Percentiles rank a stretch among this genome's conserved stretches.
Evolutionary conservation across 495 filamentous ascomycete genomes (phyloP).

Genomic region (Hyaloscypha bicolor): DNA sequence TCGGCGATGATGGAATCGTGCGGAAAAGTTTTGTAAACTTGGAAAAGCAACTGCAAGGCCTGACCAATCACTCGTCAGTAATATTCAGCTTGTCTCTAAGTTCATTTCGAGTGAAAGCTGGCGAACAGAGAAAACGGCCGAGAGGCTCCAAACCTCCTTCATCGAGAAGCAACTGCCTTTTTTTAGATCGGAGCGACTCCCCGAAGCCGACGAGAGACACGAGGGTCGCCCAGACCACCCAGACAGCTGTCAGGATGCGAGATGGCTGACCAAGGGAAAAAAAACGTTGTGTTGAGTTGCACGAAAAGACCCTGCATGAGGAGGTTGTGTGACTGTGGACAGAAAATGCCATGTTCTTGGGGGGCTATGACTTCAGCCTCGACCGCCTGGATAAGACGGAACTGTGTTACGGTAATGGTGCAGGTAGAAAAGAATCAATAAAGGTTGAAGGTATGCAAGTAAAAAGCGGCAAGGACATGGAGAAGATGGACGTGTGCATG

Average conservation of each 20-base stretch:
- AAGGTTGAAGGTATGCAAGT: not conserved
- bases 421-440: not conserved
- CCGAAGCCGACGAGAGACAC: not conserved
- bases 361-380: not conserved
- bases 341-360: not conserved
- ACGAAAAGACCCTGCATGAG: not conserved
- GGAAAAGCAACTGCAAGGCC: not conserved
- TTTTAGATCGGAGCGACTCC: not conserved
- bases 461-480: not conserved
- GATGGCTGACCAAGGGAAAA: not conserved
- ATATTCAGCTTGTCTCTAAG: not conserved
- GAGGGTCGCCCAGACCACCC: not conserved
- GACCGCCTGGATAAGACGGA: not conserved
- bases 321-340: not conserved
- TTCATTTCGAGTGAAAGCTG: not conserved
- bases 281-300: not conserved
- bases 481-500: not conserved
- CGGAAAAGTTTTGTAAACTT: not conserved
- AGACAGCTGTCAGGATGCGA: not conserved
- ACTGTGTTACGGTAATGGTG: not conserved
- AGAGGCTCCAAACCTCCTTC: too few species aligned
- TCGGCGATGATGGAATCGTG: not conserved
- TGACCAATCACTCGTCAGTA: not conserved
- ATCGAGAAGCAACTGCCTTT: too few species aligned
- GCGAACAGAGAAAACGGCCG: not conserved